phyloP scores from a whole-genome alignment of 441 rosid genomes.

The Erysimum cheiri region DNA sequence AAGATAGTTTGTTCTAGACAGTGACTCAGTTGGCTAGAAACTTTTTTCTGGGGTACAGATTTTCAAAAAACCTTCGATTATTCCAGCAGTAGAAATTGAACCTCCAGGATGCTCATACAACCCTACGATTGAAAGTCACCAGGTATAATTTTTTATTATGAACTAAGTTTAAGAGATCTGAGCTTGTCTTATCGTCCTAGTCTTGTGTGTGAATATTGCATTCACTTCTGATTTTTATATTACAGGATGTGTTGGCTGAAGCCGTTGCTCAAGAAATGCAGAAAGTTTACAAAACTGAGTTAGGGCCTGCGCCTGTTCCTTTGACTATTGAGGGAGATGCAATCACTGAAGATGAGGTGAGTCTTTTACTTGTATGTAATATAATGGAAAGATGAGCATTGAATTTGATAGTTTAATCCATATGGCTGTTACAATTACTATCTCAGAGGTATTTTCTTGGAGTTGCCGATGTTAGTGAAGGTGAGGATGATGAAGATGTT shows the following conservation, averaged over 20 bases:
- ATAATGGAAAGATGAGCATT: not conserved
- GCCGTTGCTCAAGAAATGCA: conserved; percentile 95
- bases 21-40: not conserved
- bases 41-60: conserved; percentile 50
- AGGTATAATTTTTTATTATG: conserved; percentile 49
- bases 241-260: conserved; percentile 81
- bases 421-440: conserved; percentile 12
- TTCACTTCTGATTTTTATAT: not conserved
- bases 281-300: conserved; percentile 70
- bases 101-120: conserved; percentile 89
- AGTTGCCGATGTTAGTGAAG: conserved; percentile 64
- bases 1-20: conserved; percentile 6
- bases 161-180: not conserved
- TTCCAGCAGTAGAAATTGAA: conserved; percentile 90
- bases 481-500: conserved; percentile 51
- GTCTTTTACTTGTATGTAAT: conserved; percentile 36
- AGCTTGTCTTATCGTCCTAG: not conserved
- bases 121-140: conserved; percentile 81
- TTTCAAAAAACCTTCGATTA: conserved; percentile 56
- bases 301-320: conserved; percentile 90
- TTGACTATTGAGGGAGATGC: conserved; percentile 63
- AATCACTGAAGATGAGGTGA: conserved; percentile 73
- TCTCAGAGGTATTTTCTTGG: conserved; percentile 72
- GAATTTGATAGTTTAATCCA: conserved; percentile 5
- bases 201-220: not conserved